These are phyloP conservation scores for Chaetomiaceae sp. DNA, from an alignment of 2,329 filamentous ascomycete genomes.

Conservation along the genomic window DNA sequence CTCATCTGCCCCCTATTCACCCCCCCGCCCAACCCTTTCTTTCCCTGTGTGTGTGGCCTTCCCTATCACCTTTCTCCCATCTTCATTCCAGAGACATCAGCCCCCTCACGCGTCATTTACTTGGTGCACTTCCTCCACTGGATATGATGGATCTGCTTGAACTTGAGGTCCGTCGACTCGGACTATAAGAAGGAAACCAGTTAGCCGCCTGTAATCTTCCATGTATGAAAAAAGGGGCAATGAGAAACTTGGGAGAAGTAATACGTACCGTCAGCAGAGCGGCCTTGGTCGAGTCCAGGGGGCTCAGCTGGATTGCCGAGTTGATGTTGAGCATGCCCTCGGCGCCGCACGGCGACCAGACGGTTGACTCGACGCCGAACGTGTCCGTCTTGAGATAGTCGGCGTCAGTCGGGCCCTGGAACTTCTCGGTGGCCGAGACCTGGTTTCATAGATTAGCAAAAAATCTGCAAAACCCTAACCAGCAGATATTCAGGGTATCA, in stretches of 20 bases:
- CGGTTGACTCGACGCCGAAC: conserved; percentile 40
- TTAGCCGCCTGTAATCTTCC: no score
- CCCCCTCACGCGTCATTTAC: no score
- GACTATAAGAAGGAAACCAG: not conserved
- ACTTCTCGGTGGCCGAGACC: conserved; percentile 36
- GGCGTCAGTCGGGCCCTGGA: conserved; percentile 38
- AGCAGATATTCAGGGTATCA: no score
- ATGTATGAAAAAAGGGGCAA: no score
- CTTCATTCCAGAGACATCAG: no score
- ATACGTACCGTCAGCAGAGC: conserved; percentile 30
- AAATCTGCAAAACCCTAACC: conserved; percentile 1
- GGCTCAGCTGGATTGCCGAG: conserved; percentile 40
- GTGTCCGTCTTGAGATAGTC: conserved; percentile 43
- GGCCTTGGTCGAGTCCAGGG: conserved; percentile 18
- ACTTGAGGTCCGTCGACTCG: conserved; percentile 30
- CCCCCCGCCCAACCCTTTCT: no score
- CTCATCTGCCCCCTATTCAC: no score
- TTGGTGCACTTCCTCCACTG: conserved; percentile 27
- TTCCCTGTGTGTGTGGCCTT: no score
- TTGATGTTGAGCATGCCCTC: conserved; percentile 50
- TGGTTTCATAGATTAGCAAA: no score
- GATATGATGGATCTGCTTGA: conserved; percentile 28
- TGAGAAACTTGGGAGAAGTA: conserved; percentile 14
- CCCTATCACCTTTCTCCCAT: no score
- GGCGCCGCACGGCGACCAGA: conserved; percentile 49